Evolutionary conservation across 805 yeast species (phyloP).

Genomic region (Hemisphaericaspora nanyangensis): DNA sequence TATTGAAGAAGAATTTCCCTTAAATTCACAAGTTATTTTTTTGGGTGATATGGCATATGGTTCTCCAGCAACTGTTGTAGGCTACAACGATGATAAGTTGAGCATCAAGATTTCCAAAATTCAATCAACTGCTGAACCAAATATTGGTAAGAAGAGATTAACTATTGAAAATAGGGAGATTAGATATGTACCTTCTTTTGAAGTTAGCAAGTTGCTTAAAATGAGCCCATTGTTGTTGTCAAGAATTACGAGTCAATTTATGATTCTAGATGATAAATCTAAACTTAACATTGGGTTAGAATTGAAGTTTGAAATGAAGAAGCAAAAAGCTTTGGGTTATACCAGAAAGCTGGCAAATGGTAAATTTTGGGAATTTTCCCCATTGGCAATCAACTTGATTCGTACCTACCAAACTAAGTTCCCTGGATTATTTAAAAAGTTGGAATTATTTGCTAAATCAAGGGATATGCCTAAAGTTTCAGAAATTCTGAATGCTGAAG

Average conservation of each 20-base stretch:
- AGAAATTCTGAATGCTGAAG: slow-evolving; percentile 37
- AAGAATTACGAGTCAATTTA: slow-evolving; percentile 68
- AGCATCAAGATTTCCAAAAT: slow-evolving; percentile 47
- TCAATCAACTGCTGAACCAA: slow-evolving; percentile 50
- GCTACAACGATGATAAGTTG: slow-evolving; percentile 48
- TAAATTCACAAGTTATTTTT: slow-evolving; percentile 66
- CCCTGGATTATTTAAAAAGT: slow-evolving; percentile 52
- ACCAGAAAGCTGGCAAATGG: slow-evolving; percentile 54
- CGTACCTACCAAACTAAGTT: slow-evolving; percentile 58
- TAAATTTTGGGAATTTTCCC: slow-evolving; percentile 74
- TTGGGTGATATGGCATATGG: slow-evolving; percentile 89
- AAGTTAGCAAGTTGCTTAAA: slow-evolving; percentile 54
- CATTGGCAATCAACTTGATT: slow-evolving; percentile 64
- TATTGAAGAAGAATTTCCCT: slow-evolving; percentile 77
- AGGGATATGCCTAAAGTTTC: slow-evolving; percentile 34
- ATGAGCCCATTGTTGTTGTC: slow-evolving; percentile 67
- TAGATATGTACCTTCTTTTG: slow-evolving; percentile 61
- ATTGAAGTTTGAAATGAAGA: slow-evolving; percentile 74
- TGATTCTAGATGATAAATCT: slow-evolving; percentile 50
- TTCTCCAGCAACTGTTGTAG: slow-evolving; percentile 64
- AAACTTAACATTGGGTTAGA: slow-evolving; percentile 74
- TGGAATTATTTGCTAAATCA: slow-evolving; percentile 21
- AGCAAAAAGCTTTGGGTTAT: slow-evolving; percentile 85
- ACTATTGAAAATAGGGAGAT: slow-evolving; percentile 51
- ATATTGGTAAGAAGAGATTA: slow-evolving; percentile 60